Evolutionary conservation across 345 rosid species (phyloP), one percentile per base, ranked within the genome.

Genomic region (Citrus cavaleriei): DNA sequence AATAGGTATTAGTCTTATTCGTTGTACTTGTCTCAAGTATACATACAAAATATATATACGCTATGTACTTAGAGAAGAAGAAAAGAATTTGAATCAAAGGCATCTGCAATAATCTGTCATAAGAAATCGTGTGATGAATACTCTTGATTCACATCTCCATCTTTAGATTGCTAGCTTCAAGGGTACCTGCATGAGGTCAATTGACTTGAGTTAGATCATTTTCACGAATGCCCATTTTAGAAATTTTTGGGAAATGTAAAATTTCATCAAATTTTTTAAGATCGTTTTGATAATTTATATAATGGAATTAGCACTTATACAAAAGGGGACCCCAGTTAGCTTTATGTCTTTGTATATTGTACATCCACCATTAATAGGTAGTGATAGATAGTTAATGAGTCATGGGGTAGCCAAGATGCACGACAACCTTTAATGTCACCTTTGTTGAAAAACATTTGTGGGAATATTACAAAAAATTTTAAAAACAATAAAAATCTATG

Each of bases 71-170:
- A 25, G 73, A 22, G 30, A 46, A 46, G n/a, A 40, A 74, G 76
- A 70, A 83, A 83, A 78, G 83, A 85, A 85, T 78, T 78, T 60
- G 35, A 77, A 81, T 46, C 84, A 59, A 61, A 72, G 70, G 66
- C 81, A 78, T 75, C 72, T 64, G 32, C 76, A 81, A 68, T 74
- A 49, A 80, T 67, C 24, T 62, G 27, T 54, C 73, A 74, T 46
- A 60, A 60, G 37, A 86, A 84, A 65, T 69, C 70, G 68, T 51
- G n/a, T 62, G 37, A 61, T 60, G 21, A 35, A 65, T 32, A 62
- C 68, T 77, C 57, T 51, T 12, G 64, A 72, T 58, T 91, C 88
- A 90, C 79, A 85, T 86, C 91, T 88, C 91, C 89, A 83, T 88
- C 90, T 91, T 91, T 73, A 88, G 74, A 84, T 85, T 80, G 69